Evolutionary conservation across 257 asterid genomes (phyloP), one percentile per base, ranked within the genome.

Genomic region (Solanum dulcamara): DNA sequence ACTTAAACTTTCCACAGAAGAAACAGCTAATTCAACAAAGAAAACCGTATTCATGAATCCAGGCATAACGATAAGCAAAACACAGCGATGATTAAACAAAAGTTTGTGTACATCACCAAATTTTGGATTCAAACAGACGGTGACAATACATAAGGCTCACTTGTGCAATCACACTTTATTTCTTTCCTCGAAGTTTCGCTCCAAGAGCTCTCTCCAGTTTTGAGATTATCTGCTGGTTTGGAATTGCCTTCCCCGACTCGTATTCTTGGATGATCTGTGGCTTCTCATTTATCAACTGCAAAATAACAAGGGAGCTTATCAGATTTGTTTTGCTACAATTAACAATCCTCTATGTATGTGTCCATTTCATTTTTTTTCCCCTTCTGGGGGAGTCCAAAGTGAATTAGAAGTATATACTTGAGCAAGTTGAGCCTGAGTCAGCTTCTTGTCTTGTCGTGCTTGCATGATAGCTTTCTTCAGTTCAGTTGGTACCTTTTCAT

Each of bases 351-450:
- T 26, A 20, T 64, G 32, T 35, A 22, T 30, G 84, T 8, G 37
- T n/a, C 66, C 30, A 57, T 57, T 57, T n/a, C 66, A 57, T n/a
- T n/a, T 10, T n/a, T 55, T 57, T 57, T 0, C 0, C 30, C 66
- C 6, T 57, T 22, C 9, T 9, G 40, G 33, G 15, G 67, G n/a
- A 10, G 42, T 24, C 18, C 4, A 53, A 13, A 40, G 10, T 44
- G 13, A 12, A 17, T 4, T 1, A 32, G 17, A 77, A 32, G 81
- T 51, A 87, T 84, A 81, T 71, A 96, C 99, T 93, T 96, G 94
- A 85, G 97, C 98, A 84, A 96, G 97, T 86, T 96, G 97, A 86
- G 99, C 89, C 86, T 96, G 99, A 5, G 96, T 96, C 50, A 96
- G 89, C 83, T 96, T 95, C 91, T 96, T 96, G 7, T 94, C 98